A percentile compares a stretch with the other conserved stretches of the same genome.
Evolutionary conservation across 1,139 yeast species (phyloP).

Genomic region (Suhomyces coccinellae): DNA sequence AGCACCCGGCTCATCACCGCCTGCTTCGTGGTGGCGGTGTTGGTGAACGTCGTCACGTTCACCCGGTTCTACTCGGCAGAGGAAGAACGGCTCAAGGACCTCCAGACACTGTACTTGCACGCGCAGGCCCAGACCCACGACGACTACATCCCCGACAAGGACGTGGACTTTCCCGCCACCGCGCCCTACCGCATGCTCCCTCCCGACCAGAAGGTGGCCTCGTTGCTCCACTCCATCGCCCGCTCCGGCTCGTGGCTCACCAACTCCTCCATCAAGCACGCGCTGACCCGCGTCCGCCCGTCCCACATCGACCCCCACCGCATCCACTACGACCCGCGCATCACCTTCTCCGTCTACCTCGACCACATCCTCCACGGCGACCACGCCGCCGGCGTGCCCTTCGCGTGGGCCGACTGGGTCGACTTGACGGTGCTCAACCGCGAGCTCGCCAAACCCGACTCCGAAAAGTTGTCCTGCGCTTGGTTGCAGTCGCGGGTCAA

Average conservation of each 20-base stretch:
- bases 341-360: conserved; percentile 26
- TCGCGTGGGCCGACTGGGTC: conserved; percentile 38
- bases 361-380: conserved; percentile 19
- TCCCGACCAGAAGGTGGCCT: conserved; percentile 25
- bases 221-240: conserved; percentile 23
- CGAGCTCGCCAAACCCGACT: conserved; percentile 15
- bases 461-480: conserved; percentile 19
- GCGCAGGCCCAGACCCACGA: conserved; percentile 20
- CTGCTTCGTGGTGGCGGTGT: conserved; percentile 22
- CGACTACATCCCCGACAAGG: conserved; percentile 30
- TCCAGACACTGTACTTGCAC: conserved; percentile 18
- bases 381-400: conserved; percentile 19
- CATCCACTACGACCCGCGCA: conserved; percentile 28
- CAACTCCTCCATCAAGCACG: conserved; percentile 13
- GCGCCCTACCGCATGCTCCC: conserved; percentile 21
- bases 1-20: conserved; percentile 15
- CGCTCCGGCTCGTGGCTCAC: conserved; percentile 18
- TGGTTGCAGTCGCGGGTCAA: conserved; percentile 28
- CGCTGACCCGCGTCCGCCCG: conserved; percentile 5
- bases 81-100: conserved; percentile 6
- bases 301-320: conserved; percentile 18
- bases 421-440: conserved; percentile 21
- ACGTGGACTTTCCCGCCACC: conserved; percentile 18
- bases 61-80: conserved; percentile 19
- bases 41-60: conserved; percentile 27